Conservation (phyloP, 208 protist genomes). For the Wallacemonas collosoma region DNA sequence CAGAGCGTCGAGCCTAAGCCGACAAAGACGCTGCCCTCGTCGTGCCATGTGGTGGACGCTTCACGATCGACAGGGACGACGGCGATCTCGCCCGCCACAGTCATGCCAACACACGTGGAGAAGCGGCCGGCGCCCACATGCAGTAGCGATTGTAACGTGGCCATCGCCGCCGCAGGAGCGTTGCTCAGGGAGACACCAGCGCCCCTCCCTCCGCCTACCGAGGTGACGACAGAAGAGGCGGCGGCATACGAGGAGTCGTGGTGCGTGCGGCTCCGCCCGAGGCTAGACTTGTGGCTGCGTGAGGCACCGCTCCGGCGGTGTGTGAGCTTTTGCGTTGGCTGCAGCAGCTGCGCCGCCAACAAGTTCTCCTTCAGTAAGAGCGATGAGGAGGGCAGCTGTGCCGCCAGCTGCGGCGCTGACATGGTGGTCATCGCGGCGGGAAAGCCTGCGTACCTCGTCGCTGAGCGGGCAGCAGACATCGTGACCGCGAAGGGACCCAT, state of each 20-base stretch:
- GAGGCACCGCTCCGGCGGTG: neutral
- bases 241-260: conserved; percentile 17
- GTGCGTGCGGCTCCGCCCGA: neutral
- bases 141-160: conserved; percentile 29
- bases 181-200: conserved; percentile 1
- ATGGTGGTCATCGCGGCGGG: neutral
- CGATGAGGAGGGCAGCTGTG: neutral
- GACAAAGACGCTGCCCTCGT: conserved; percentile 63
- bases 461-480: too few relatives aligned
- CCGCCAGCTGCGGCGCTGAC: neutral
- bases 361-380: conserved; percentile 43
- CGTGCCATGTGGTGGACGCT: conserved; percentile 53
- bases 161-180: conserved; percentile 25
- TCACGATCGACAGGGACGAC: conserved; percentile 57
- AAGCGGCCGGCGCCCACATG: conserved; percentile 49
- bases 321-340: conserved; percentile 20
- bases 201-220: neutral
- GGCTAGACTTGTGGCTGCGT: conserved; percentile 7
- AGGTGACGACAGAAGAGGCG: conserved; percentile 17
- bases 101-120: conserved; percentile 70
- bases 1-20: conserved; percentile 60
- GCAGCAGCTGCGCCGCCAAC: conserved; percentile 38
- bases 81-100: conserved; percentile 57
- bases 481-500: too few relatives aligned
- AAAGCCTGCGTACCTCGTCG: too few relatives aligned